A percentile compares a stretch with the other conserved stretches of the same genome.
Evolutionary conservation across 2,329 filamentous ascomycete genomes (phyloP).

Genomic region (Arthrinium phaeospermum): DNA sequence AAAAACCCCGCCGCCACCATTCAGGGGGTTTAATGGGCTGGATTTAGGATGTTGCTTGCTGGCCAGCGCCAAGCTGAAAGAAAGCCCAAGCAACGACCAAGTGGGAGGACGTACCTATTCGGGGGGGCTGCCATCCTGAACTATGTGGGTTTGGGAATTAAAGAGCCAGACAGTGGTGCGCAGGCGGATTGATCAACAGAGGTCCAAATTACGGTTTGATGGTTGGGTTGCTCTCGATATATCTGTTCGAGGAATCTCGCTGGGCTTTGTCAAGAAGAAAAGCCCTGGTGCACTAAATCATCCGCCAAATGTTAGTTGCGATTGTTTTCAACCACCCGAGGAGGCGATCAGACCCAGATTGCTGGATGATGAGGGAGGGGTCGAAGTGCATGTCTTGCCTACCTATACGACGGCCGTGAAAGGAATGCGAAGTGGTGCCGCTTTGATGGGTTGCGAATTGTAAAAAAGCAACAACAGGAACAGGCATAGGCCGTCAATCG

Average conservation of each 20-base stretch:
- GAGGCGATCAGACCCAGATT: slow-evolving; percentile 1
- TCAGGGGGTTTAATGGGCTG: slow-evolving; percentile 15
- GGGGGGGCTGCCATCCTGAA: slow-evolving; percentile 16
- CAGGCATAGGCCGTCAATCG: slow-evolving; percentile 2
- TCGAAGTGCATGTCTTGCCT: not conserved
- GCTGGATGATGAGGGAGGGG: not conserved
- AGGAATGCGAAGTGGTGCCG: not conserved
- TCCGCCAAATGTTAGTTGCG: slow-evolving; percentile 1
- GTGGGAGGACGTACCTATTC: slow-evolving; percentile 15
- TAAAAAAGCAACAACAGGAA: not conserved
- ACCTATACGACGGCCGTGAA: slow-evolving; percentile 11
- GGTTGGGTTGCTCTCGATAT: not conserved
- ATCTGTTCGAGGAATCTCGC: not conserved
- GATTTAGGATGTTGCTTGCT: slow-evolving; percentile 11
- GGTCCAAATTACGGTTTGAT: slow-evolving; percentile 6
- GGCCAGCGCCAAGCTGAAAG: slow-evolving; percentile 17
- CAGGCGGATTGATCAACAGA: not conserved
- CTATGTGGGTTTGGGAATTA: not conserved
- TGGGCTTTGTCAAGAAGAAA: not conserved
- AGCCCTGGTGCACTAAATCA: not conserved
- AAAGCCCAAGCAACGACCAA: slow-evolving; percentile 13
- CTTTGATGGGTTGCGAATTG: slow-evolving; percentile 14
- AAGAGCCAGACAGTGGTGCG: slow-evolving; percentile 1
- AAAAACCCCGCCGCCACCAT: slow-evolving; percentile 21
- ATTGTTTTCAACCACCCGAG: not conserved